phyloP scores from a whole-genome alignment of 371 early-diverging fungal species.

The Apophysomyces elegans region DNA sequence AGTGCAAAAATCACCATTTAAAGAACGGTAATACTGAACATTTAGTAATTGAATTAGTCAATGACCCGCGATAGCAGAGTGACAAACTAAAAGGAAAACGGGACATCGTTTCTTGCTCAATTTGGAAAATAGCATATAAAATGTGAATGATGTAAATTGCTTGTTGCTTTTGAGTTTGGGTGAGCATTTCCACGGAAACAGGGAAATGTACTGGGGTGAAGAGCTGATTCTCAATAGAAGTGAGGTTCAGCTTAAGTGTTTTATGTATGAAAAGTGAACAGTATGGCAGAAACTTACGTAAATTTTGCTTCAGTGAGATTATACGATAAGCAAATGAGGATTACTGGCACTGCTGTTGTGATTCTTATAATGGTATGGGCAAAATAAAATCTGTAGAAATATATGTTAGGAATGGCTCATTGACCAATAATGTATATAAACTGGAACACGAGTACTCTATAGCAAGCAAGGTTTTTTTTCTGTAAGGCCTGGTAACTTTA shows the following conservation, averaged over 20 bases:
- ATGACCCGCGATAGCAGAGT: not conserved
- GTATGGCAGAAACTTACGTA: not conserved
- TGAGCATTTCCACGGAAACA: not conserved
- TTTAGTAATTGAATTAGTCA: not conserved
- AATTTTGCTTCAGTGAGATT: too few relatives aligned
- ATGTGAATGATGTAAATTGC: not conserved
- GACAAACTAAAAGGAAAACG: not conserved
- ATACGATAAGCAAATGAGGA: too few relatives aligned
- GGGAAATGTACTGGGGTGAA: too few relatives aligned
- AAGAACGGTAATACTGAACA: not conserved
- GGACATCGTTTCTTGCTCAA: not conserved
- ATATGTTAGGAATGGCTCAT: too few relatives aligned
- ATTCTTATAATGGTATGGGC: too few relatives aligned
- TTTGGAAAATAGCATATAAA: not conserved
- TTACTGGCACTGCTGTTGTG: too few relatives aligned
- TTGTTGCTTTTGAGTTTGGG: not conserved
- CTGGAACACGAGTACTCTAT: too few relatives aligned
- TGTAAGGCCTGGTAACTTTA: not conserved
- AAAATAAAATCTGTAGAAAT: too few relatives aligned
- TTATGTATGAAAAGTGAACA: not conserved
- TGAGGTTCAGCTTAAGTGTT: not conserved
- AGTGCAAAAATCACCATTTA: constrained; percentile 7
- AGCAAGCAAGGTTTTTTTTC: too few relatives aligned
- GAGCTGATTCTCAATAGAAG: too few relatives aligned
- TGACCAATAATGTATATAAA: too few relatives aligned